phyloP scores from a whole-genome alignment of 1,139 yeast species.

The Kodamaea anthophila region DNA sequence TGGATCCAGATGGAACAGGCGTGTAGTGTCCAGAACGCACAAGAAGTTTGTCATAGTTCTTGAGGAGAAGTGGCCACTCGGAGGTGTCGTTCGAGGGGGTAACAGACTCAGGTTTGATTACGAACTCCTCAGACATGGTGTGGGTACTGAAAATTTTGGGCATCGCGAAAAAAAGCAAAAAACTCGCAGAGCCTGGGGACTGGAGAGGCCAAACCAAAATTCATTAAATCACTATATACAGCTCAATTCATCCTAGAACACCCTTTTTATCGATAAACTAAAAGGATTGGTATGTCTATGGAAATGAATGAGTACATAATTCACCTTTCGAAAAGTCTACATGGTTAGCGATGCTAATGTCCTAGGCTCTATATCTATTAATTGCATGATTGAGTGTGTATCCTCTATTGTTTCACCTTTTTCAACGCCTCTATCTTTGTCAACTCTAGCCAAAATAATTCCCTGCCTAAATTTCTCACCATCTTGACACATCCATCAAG shows the following conservation, averaged over 20 bases:
- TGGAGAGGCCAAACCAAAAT: too few species aligned
- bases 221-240: too few species aligned
- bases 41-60: slow-evolving; percentile 86
- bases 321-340: too few species aligned
- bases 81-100: slow-evolving; percentile 81
- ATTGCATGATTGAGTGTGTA: too few species aligned
- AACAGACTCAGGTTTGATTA: slow-evolving; percentile 86
- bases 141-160: slow-evolving; percentile 3
- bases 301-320: too few species aligned
- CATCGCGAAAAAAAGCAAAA: too few species aligned
- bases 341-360: too few species aligned
- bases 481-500: slow-evolving; percentile 52
- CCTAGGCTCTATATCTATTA: too few species aligned
- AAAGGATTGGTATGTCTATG: too few species aligned
- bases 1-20: slow-evolving; percentile 91
- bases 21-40: slow-evolving; percentile 97
- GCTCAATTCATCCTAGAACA: too few species aligned
- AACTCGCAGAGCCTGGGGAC: too few species aligned
- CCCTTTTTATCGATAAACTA: too few species aligned
- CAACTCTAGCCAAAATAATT: slow-evolving; percentile 56
- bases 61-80: slow-evolving; percentile 91
- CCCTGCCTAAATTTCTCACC: slow-evolving; percentile 64
- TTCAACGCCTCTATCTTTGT: slow-evolving; percentile 23
- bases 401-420: background rate
- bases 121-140: slow-evolving; percentile 54